Percentiles rank a stretch among this genome's conserved stretches.
These are phyloP conservation scores for Pholiota conissans DNA, from an alignment of 768 basidiomycete genomes.

Conservation along the genomic window DNA sequence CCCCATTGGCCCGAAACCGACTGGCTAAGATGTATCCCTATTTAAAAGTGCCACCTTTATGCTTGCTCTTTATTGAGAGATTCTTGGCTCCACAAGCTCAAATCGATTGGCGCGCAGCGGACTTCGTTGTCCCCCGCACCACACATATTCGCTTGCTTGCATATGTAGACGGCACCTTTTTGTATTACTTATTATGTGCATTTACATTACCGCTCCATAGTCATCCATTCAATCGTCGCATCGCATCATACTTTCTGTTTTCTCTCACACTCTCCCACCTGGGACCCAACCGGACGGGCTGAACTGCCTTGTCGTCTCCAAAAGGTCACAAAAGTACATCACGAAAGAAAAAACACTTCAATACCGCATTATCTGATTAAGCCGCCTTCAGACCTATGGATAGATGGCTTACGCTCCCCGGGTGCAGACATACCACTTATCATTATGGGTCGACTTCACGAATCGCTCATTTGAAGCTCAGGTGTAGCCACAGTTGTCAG, in stretches of 20 bases:
- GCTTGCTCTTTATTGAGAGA: neutral
- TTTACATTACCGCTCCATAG: slow-evolving; percentile 3
- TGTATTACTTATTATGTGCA: neutral
- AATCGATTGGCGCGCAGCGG: neutral
- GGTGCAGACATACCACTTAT: neutral
- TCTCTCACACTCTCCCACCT: slow-evolving; percentile 4
- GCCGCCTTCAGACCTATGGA: neutral
- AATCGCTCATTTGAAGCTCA: neutral
- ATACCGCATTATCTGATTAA: slow-evolving; percentile 11
- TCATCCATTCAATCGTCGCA: neutral
- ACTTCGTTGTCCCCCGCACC: no score
- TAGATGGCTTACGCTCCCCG: neutral
- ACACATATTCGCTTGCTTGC: neutral
- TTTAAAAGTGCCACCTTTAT: slow-evolving; percentile 6
- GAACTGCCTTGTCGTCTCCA: slow-evolving; percentile 6
- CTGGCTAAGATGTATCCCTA: slow-evolving; percentile 2
- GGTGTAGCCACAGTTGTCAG: neutral
- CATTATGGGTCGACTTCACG: neutral
- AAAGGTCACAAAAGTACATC: slow-evolving; percentile 16
- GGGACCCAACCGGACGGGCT: neutral
- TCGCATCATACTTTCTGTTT: neutral
- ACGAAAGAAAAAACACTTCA: no score
- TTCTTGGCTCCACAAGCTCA: neutral
- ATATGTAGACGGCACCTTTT: slow-evolving; percentile 8
- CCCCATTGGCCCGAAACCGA: neutral